Evolutionary conservation across 2,329 filamentous ascomycete species (phyloP), one percentile per base, ranked within the genome.

Genomic region (Ustilaginoidea virens): DNA sequence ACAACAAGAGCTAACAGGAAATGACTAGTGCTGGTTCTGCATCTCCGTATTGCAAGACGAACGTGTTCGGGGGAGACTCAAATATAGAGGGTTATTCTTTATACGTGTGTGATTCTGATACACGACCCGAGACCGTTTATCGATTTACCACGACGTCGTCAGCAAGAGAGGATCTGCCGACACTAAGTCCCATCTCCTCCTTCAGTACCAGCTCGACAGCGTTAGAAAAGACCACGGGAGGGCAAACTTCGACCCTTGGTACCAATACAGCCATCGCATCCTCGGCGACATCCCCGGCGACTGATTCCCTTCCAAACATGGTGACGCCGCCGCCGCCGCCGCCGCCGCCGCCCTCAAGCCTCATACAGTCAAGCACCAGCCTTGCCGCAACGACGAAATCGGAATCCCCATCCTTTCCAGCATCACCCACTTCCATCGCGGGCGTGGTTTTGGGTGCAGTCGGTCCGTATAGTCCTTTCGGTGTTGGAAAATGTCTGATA

Each of bases 31-130:
- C 31, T 18, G 33, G 25, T 8, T 33, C 31, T 9, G 26, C 27
- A 10, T 30, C 35, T 4, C 39, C 39, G 3, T 40, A 38, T 23
- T 43, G 39, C 30, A 39, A 43, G 31, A 43, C 40, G 16, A 31
- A 43, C 24, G 30, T 40, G 7, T 35, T 42, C 17, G 27, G 27
- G 3, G 31, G 27, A 3, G 35, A 37, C 28, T 9, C 32, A 11
- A 25, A 29, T 13, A 20, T 42, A 11, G 20, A 32, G 9, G 33
- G 36, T 16, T 40, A 33, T 17, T 43, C 40, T 25, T 30, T 43
- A 13, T 39, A 35, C 14, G 27, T 43, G 11, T 43, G 40, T 28
- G 38, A 29, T 14, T 33, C 36, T 3, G 35, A 42, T 26, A 35
- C 35, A 14, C 16, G 29, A 19, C 30, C 34, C 12, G 36, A 43